Conservation (phyloP, 306 rosid genomes). For the Medicago ruthenica region DNA sequence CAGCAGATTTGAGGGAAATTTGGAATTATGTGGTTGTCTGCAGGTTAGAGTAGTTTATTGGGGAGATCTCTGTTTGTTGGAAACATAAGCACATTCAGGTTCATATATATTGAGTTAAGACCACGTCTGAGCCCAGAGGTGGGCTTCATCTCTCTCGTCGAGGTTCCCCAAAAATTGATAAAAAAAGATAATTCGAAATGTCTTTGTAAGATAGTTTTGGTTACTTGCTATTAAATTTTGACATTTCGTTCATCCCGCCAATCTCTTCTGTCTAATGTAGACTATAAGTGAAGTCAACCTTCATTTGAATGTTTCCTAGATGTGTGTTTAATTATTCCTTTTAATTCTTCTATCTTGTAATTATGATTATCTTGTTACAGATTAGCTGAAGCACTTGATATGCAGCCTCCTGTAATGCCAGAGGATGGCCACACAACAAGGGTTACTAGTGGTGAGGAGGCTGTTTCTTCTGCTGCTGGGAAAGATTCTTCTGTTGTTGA, state of each 20-base stretch:
- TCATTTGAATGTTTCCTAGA: conserved; percentile 27
- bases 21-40: conserved; percentile 11
- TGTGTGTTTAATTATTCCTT: conserved; percentile 26
- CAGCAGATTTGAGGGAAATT: conserved; percentile 15
- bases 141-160: conserved; percentile 10
- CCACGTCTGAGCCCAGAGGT: conserved; percentile 31
- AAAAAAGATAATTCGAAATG: background rate
- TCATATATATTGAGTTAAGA: conserved; percentile 30
- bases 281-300: conserved; percentile 17
- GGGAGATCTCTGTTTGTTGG: conserved; percentile 30
- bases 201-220: conserved; percentile 29
- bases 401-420: conserved; percentile 99
- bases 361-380: conserved; percentile 55
- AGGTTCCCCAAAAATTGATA: conserved; percentile 16
- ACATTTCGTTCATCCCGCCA: conserved; percentile 8
- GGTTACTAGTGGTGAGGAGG: conserved; percentile 90
- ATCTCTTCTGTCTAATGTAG: background rate
- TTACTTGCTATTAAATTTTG: background rate
- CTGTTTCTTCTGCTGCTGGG: conserved; percentile 76
- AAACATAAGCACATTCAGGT: conserved; percentile 33
- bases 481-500: conserved; percentile 86
- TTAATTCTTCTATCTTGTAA: conserved; percentile 32
- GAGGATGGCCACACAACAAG: conserved; percentile 99
- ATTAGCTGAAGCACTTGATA: conserved; percentile 96
- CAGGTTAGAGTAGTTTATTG: conserved; percentile 25